Conservation (phyloP, 768 basidiomycete species). For the Lenzites betulinus region DNA sequence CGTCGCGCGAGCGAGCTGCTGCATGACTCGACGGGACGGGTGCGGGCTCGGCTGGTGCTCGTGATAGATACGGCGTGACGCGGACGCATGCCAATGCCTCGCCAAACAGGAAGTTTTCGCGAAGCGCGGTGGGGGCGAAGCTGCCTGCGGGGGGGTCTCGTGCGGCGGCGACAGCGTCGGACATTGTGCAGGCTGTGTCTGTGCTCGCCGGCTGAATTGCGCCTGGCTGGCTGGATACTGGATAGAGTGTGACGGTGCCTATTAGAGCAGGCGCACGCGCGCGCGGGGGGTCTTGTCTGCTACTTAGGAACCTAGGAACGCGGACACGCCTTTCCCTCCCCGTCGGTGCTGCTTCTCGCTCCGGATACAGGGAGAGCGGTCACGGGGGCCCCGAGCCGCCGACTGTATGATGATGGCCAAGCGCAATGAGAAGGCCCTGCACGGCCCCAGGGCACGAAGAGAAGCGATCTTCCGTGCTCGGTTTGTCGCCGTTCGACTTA, state of each 20-base stretch:
- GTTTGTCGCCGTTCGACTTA: neutral
- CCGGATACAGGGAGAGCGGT: conserved; percentile 6
- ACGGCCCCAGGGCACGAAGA: neutral
- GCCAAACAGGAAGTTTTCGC: conserved; percentile 13
- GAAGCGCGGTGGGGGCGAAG: conserved; percentile 5
- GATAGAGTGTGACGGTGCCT: conserved; percentile 4
- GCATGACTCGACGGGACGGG: neutral
- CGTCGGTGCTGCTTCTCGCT: conserved; percentile 1
- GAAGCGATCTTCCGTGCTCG: neutral
- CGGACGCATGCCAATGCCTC: no score
- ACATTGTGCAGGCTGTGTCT: neutral
- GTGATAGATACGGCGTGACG: conserved; percentile 7
- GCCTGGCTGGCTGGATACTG: neutral
- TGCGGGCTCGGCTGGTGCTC: conserved; percentile 12
- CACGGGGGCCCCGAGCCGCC: neutral
- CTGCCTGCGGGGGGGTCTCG: conserved; percentile 7
- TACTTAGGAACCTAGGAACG: no score
- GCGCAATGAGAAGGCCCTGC: neutral
- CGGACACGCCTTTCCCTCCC: neutral
- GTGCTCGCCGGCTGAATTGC: neutral
- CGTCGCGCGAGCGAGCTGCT: neutral
- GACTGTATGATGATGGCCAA: conserved; percentile 1
- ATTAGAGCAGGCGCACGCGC: neutral
- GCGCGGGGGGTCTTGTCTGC: no score
- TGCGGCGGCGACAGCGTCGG: neutral